phyloP scores from a whole-genome alignment of 176 grass and related monocot genomes.

The Thinopyrum elongatum region DNA sequence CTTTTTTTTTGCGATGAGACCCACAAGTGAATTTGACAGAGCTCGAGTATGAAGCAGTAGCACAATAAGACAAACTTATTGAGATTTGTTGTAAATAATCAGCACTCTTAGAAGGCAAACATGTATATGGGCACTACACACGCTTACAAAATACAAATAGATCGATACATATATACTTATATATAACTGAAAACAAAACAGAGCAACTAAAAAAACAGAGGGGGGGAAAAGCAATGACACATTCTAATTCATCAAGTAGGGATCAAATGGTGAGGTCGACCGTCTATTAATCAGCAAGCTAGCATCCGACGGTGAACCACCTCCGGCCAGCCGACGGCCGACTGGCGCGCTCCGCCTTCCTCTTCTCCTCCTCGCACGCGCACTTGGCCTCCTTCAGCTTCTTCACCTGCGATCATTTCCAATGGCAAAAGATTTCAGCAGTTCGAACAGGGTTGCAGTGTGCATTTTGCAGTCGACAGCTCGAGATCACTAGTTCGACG shows the following conservation, averaged over 20 bases:
- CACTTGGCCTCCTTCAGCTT: slow-evolving; percentile 31
- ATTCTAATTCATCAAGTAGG: too few relatives aligned
- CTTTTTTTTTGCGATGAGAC: too few relatives aligned
- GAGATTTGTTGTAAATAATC: neutral
- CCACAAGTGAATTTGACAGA: neutral
- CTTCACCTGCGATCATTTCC: neutral
- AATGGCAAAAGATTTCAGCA: neutral
- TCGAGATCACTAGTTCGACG: neutral
- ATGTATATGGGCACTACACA: neutral
- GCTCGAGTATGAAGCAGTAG: neutral
- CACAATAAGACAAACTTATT: neutral
- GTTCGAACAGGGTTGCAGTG: neutral
- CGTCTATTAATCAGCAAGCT: neutral
- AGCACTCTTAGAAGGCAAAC: neutral
- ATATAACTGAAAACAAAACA: neutral
- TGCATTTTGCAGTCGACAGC: neutral
- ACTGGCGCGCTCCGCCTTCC: slow-evolving; percentile 16
- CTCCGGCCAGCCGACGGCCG: neutral
- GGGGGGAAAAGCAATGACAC: too few relatives aligned
- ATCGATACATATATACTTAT: neutral
- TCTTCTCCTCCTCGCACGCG: slow-evolving; percentile 35
- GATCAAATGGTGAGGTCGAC: too few relatives aligned
- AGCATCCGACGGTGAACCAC: slow-evolving; percentile 48
- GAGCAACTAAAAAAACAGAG: too few relatives aligned
- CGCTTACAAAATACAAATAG: neutral